These are phyloP conservation scores for Pichia kluyveri DNA, from an alignment of 805 yeast genomes.

Conservation along the genomic window DNA sequence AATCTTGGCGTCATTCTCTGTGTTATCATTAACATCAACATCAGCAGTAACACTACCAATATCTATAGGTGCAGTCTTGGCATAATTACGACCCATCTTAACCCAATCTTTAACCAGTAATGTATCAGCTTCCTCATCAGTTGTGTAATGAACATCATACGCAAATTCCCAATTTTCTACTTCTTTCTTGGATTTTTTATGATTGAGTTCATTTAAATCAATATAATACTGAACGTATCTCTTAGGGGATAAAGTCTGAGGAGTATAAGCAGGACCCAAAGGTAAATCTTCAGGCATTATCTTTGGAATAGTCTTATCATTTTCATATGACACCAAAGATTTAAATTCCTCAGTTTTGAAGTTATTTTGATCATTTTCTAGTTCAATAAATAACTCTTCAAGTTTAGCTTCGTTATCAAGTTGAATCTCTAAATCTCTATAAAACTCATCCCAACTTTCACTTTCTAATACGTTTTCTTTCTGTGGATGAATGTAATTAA, in stretches of 20 bases:
- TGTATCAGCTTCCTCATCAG: slow-evolving; percentile 48
- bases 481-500: neutral
- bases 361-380: slow-evolving; percentile 11
- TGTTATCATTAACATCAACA: neutral
- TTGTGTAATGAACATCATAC: slow-evolving; percentile 60
- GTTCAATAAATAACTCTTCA: slow-evolving; percentile 3
- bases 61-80: slow-evolving; percentile 27
- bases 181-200: slow-evolving; percentile 22
- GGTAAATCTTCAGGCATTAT: slow-evolving; percentile 43
- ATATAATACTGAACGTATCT: slow-evolving; percentile 66
- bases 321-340: slow-evolving; percentile 5
- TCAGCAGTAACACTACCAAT: neutral
- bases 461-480: slow-evolving; percentile 14
- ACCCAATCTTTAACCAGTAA: slow-evolving; percentile 59
- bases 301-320: slow-evolving; percentile 56
- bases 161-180: slow-evolving; percentile 35
- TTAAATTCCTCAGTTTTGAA: slow-evolving; percentile 7
- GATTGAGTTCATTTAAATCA: slow-evolving; percentile 35
- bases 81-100: slow-evolving; percentile 44
- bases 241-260: slow-evolving; percentile 66
- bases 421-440: slow-evolving; percentile 5
- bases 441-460: slow-evolving; percentile 18
- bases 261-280: slow-evolving; percentile 69
- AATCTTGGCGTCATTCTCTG: slow-evolving; percentile 1
- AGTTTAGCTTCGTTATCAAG: slow-evolving; percentile 3